Evolutionary conservation across 331 rosid genomes (phyloP).

Genomic region (Pyrus hybrid): DNA sequence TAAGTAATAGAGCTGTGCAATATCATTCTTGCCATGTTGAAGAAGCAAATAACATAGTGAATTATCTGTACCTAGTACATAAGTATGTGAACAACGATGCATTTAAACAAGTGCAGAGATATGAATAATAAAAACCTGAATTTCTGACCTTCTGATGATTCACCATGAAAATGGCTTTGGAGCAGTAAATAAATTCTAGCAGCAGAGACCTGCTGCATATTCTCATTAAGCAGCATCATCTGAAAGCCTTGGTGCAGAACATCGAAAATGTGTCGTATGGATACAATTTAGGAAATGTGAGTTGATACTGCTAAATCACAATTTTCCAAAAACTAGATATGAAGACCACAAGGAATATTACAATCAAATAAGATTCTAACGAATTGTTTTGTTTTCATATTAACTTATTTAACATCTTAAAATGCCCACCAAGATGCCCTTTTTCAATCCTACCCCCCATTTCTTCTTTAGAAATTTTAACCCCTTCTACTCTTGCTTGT

Average conservation of each 20-base stretch:
- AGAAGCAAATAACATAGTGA: neutral
- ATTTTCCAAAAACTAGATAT: neutral
- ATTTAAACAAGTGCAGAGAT: neutral
- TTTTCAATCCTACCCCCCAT: neutral
- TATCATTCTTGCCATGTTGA: neutral
- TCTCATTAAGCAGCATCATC: neutral
- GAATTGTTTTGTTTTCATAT: neutral
- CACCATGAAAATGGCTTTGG: neutral
- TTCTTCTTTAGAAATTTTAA: neutral
- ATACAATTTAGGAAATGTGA: neutral
- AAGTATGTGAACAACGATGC: neutral
- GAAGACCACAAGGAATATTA: neutral
- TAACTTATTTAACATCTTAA: neutral
- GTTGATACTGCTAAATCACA: neutral
- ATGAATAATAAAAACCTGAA: neutral
- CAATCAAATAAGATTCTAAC: neutral
- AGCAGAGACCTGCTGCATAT: neutral
- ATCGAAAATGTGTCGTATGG: neutral
- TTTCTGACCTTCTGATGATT: conserved; percentile 4
- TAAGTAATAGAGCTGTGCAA: neutral
- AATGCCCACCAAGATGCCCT: neutral
- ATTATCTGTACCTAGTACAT: neutral
- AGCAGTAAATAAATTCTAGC: neutral
- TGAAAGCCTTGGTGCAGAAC: neutral
- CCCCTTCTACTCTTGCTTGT: neutral